Percentiles rank a stretch among this genome's conserved stretches.
These are phyloP conservation scores for Brasenia schreberi DNA, from an alignment of 164 flowering plant genomes.

Conservation along the genomic window DNA sequence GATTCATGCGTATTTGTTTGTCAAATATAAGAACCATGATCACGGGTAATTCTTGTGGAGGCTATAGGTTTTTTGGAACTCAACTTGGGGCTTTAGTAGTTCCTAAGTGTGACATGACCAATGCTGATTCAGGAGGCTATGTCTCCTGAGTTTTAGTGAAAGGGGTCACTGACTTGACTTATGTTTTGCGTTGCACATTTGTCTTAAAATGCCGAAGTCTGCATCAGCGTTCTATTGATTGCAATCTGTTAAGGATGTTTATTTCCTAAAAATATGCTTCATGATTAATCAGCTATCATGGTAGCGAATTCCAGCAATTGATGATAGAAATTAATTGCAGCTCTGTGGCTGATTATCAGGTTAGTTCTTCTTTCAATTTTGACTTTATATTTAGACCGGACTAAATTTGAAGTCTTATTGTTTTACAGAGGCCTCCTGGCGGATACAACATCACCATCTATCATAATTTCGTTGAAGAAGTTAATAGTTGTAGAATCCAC, in stretches of 20 bases:
- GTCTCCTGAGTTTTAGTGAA: background rate
- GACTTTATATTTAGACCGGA: background rate
- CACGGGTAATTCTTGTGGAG: conserved; percentile 4
- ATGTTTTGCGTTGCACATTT: background rate
- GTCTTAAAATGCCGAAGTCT: background rate
- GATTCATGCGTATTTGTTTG: conserved; percentile 13
- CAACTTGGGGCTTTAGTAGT: background rate
- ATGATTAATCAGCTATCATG: conserved; percentile 8
- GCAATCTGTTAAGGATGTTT: background rate
- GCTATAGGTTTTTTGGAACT: background rate
- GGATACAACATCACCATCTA: conserved; percentile 9
- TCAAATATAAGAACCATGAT: conserved; percentile 6
- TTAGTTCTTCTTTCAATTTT: conserved; percentile 2
- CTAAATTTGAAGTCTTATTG: background rate
- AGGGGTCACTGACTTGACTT: background rate
- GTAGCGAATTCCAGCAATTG: conserved; percentile 8
- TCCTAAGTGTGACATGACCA: background rate
- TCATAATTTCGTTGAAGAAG: conserved; percentile 7
- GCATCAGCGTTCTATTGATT: background rate
- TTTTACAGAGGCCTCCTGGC: conserved; percentile 9
- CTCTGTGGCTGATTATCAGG: conserved; percentile 11
- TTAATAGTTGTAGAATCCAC: conserved; percentile 7
- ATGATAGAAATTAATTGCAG: conserved; percentile 11
- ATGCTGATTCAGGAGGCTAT: background rate
- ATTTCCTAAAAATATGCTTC: background rate